Conservation (phyloP, 306 rosid genomes). For the Rosa persica region DNA sequence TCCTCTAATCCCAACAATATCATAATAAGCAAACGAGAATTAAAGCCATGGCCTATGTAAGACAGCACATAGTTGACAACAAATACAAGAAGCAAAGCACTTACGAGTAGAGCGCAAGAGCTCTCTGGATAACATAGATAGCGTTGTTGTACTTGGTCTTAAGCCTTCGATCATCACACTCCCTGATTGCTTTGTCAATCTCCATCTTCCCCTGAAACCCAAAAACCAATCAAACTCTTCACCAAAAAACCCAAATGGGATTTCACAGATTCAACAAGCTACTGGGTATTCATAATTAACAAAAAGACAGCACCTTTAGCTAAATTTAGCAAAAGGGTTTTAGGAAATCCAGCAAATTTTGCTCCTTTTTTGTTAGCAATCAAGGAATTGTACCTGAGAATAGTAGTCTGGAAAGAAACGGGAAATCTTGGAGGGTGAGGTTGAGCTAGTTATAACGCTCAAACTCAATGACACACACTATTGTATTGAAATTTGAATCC, state of each 20-base stretch:
- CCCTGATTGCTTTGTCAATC: conserved; percentile 82
- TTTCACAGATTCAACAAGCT: conserved; percentile 27
- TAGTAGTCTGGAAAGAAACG: conserved; percentile 5
- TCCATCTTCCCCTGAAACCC: conserved; percentile 59
- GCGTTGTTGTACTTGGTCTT: conserved; percentile 88
- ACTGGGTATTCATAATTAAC: conserved; percentile 29
- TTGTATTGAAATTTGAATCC: conserved; percentile 21
- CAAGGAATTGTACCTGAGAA: conserved; percentile 26
- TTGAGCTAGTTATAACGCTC: conserved; percentile 16
- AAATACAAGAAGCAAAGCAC: conserved; percentile 36
- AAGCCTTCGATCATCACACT: conserved; percentile 80
- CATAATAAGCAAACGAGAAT: not conserved
- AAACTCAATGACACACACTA: conserved; percentile 1
- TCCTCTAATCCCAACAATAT: not conserved
- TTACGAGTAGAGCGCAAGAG: conserved; percentile 82
- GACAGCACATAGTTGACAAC: conserved; percentile 22
- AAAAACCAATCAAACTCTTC: conserved; percentile 22
- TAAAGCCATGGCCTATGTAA: conserved; percentile 15
- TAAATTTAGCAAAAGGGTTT: conserved; percentile 29
- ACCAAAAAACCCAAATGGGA: conserved; percentile 11
- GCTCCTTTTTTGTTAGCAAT: not conserved
- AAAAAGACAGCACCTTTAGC: not conserved
- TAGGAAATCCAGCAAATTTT: conserved; percentile 22
- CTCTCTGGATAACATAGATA: conserved; percentile 82
- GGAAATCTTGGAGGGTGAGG: conserved; percentile 17